Evolutionary conservation across 345 rosid genomes (phyloP), one percentile per base, ranked within the genome.

Genomic region (Carallia brachiata): DNA sequence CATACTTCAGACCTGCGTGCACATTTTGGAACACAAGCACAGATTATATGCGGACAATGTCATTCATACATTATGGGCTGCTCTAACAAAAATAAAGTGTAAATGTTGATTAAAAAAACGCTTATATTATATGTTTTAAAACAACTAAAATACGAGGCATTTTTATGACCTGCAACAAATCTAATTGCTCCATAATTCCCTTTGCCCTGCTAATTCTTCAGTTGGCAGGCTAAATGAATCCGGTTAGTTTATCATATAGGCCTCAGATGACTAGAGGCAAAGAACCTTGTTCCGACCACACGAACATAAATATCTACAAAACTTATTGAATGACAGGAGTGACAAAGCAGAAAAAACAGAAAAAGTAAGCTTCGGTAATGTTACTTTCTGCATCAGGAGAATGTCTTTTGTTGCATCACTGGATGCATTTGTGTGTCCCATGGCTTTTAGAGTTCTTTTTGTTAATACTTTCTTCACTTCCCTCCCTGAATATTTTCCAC

Each of bases 351-450:
- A 32, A 27, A 23, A 23, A 32, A 52, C 13, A 50, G 47, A 70
- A 31, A 59, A 5, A 7, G 36, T 2, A 56, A 53, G 36, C 7
- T 64, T 34, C 37, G 40, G 23, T 44, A 68, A 34, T 65, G 60
- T 19, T 78, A 86, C 92, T 77, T 88, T 75, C 54, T 81, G 77
- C 84, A 83, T 81, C n/a, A 86, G 44, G 32, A 83, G 75, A 71
- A 81, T 68, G 67, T 77, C 85, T 78, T 83, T 88, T 8, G 75
- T 61, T 52, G 78, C 84, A 80, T 18, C 72, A 13, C 27, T 83
- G 52, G 83, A 74, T 54, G 76, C 73, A 69, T 73, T 58, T 40
- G 79, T 61, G 67, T 78, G 84, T 16, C 87, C 87, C 84, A 81
- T 76, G 57, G 83, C 71, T 67, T 76, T 78, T 7, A 83, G 53